A percentile compares a stretch with the other conserved stretches of the same genome.
phyloP scores from a whole-genome alignment of 331 rosid species.

The Pyrus hybrid region DNA sequence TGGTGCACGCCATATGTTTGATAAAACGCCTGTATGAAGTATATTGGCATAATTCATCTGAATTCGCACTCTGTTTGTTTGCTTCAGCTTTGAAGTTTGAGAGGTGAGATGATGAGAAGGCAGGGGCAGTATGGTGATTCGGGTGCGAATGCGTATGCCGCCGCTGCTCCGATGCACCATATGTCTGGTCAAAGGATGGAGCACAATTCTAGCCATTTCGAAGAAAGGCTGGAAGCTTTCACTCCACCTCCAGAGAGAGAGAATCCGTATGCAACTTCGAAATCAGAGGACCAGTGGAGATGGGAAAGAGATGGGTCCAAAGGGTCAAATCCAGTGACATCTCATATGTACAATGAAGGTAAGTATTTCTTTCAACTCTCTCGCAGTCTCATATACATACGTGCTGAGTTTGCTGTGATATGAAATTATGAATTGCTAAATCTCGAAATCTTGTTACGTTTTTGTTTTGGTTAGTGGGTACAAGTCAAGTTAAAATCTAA shows the following conservation, averaged over 20 bases:
- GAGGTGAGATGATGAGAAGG: conserved; percentile 42
- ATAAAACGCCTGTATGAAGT: background rate
- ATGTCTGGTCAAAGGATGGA: conserved; percentile 53
- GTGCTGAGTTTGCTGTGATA: background rate
- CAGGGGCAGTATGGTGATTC: conserved; percentile 66
- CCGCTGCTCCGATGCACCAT: conserved; percentile 52
- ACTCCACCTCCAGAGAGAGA: conserved; percentile 90
- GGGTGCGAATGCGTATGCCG: conserved; percentile 37
- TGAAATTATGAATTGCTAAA: background rate
- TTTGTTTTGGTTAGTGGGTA: background rate
- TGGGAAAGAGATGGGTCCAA: conserved; percentile 73
- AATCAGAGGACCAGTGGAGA: conserved; percentile 74
- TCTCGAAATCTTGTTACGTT: background rate
- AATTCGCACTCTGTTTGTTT: conserved; percentile 3
- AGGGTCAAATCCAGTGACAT: conserved; percentile 42
- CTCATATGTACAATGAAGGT: conserved; percentile 58
- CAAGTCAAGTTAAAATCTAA: background rate
- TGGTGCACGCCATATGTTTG: background rate
- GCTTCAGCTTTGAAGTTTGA: conserved; percentile 2
- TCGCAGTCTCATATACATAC: background rate
- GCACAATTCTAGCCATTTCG: conserved; percentile 44
- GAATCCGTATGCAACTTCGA: conserved; percentile 33
- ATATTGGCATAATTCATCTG: background rate
- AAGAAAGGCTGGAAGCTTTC: conserved; percentile 81
- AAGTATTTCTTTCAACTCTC: conserved; percentile 7